A percentile compares a stretch with the other conserved stretches of the same genome.
Conservation (phyloP, 2,329 filamentous ascomycete species). For the Cladophialophora psammophila region DNA sequence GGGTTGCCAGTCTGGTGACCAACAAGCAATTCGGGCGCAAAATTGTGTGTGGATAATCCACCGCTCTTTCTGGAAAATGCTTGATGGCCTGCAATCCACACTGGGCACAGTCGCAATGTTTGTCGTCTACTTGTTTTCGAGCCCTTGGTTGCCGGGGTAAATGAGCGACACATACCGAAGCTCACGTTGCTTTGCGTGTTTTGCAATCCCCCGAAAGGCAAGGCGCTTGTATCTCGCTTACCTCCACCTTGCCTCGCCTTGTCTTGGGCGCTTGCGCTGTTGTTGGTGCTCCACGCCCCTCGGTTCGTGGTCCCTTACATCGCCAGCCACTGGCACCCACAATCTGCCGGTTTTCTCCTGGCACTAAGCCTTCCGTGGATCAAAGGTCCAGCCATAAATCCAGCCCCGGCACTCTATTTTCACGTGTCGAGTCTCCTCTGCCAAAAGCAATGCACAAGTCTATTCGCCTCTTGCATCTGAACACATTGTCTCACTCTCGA, state of each 20-base stretch:
- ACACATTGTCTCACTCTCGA: slow-evolving; percentile 6
- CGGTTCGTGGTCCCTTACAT: slow-evolving; percentile 22
- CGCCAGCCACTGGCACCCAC: slow-evolving; percentile 7
- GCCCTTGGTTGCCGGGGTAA: not conserved
- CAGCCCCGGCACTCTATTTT: slow-evolving; percentile 16
- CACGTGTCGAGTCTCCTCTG: slow-evolving; percentile 3
- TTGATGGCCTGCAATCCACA: not conserved
- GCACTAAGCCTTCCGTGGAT: slow-evolving; percentile 1
- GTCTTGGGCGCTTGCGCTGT: slow-evolving; percentile 7
- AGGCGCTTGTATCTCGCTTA: slow-evolving; percentile 14
- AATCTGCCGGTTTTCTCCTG: slow-evolving; percentile 2
- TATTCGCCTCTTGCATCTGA: not conserved
- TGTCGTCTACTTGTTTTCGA: not conserved
- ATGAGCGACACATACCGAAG: not conserved
- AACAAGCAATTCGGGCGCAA: not conserved
- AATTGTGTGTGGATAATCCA: not conserved
- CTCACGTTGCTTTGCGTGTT: not conserved
- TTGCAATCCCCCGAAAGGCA: not conserved
- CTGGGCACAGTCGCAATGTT: not conserved
- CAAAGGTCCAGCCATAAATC: slow-evolving; percentile 12
- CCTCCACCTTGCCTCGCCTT: not conserved
- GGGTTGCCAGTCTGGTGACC: slow-evolving; percentile 14
- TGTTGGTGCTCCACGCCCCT: not conserved
- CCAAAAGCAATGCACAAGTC: slow-evolving; percentile 9
- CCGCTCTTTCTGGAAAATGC: not conserved